These are phyloP conservation scores for Lentinula sp. DNA, from an alignment of 768 basidiomycete genomes.

Conservation along the genomic window DNA sequence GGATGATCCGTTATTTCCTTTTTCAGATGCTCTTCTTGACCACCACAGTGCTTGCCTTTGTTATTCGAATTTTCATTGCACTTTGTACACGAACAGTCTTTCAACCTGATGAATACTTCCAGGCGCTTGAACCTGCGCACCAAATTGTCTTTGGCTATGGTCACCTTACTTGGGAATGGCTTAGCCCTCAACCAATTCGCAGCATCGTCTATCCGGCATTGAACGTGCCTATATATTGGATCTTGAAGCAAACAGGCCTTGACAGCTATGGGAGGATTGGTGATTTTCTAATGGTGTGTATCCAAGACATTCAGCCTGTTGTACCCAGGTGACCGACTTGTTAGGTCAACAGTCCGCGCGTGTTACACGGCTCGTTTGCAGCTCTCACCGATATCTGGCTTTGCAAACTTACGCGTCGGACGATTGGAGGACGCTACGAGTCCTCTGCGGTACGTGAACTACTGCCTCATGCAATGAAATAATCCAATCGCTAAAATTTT, in stretches of 20 bases:
- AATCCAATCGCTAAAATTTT: neutral
- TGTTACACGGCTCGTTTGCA: constrained; percentile 73
- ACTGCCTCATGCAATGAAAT: neutral
- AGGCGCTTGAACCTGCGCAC: constrained; percentile 91
- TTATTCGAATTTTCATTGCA: constrained; percentile 54
- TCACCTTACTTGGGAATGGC: constrained; percentile 96
- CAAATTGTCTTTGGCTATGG: constrained; percentile 87
- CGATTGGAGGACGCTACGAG: constrained; percentile 54
- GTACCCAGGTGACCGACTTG: constrained; percentile 1
- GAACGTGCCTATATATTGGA: constrained; percentile 75
- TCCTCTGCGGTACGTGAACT: constrained; percentile 54
- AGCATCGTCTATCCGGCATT: constrained; percentile 78
- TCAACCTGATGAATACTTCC: constrained; percentile 97
- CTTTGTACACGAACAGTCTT: constrained; percentile 80
- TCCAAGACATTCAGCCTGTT: neutral
- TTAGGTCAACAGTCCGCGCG: constrained; percentile 69
- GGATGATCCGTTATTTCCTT: neutral
- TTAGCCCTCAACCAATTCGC: constrained; percentile 59
- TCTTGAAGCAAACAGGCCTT: constrained; percentile 50
- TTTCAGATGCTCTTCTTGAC: neutral
- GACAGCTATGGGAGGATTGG: constrained; percentile 34
- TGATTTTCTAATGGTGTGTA: constrained; percentile 51
- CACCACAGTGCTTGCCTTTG: constrained; percentile 27
- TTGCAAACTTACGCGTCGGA: constrained; percentile 48
- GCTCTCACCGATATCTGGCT: constrained; percentile 77